Base-by-base conservation (phyloP, 768 basidiomycete genomes). In the Cystofilobasidium bisporidii region DNA sequence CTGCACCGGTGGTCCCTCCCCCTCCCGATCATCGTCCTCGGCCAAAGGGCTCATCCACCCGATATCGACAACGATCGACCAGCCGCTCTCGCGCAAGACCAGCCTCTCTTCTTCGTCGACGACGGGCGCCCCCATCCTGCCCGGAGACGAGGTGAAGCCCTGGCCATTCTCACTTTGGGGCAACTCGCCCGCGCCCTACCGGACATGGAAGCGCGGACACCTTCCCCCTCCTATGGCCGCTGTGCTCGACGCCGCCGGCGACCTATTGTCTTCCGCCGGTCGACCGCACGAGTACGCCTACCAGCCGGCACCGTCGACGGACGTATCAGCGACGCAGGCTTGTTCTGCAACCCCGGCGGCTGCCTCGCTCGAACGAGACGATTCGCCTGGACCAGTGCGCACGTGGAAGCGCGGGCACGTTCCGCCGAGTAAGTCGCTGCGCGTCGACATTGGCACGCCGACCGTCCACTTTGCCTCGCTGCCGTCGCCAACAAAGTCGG, bases 131-230 rank as follows among this genome's bases (percentile, higher is more conserved):
- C n/a, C n/a, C n/a, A n/a, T n/a, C n/a, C n/a, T n/a, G n/a, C n/a
- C n/a, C 18, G 45, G 20, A 18, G 15, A 47, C 45, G 45, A 47
- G n/a, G 15, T 5, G 9, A 20, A 20, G n/a, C 45, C 45, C n/a
- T 47, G 45, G 45, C 45, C 45, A 6, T 17, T 47, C 45, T 47
- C 17, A 6, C 45, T 47, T 3, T 47, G 45, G 45, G 45, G 45
- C 45, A 47, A 47, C 17, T 47, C 45, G 6, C 45, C 50, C 4
- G 24, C 24, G 20, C n/a, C 24, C 24, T 12, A 26, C 14, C 24
- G 50, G 24, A 53, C 50, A 9, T 53, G 50, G 50, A 53, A 53
- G 50, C 50, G 50, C 28, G 50, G 50, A 3, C 50, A 53, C 20
- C 50, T 53, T 20, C 50, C 50, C 3, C 50, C 50, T 12, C 50